Conservation (phyloP, 345 rosid genomes). For the Acer negundo region DNA sequence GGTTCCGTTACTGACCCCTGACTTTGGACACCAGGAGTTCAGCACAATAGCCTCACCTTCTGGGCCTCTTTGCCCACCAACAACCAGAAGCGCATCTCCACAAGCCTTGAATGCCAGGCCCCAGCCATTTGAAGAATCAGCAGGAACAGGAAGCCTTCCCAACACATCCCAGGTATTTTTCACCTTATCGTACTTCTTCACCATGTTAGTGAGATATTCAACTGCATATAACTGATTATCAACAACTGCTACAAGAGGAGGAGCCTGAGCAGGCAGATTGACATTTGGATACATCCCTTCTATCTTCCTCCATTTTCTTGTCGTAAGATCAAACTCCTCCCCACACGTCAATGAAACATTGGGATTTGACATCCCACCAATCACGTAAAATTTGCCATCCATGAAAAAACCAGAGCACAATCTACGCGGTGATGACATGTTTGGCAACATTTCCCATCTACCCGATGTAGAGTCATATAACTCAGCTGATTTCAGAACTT, state of each 20-base stretch:
- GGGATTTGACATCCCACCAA: slow-evolving; percentile 78
- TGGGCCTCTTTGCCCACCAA: slow-evolving; percentile 72
- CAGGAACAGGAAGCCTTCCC: slow-evolving; percentile 78
- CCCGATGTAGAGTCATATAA: slow-evolving; percentile 65
- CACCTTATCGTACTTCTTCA: slow-evolving; percentile 67
- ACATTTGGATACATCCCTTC: slow-evolving; percentile 83
- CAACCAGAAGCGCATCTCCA: slow-evolving; percentile 60
- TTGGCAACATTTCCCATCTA: slow-evolving; percentile 68
- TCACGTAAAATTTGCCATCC: slow-evolving; percentile 78
- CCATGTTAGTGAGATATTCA: slow-evolving; percentile 71
- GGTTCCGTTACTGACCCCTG: slow-evolving; percentile 54
- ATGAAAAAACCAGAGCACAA: slow-evolving; percentile 81
- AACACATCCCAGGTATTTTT: slow-evolving; percentile 68
- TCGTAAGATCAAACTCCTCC: slow-evolving; percentile 67
- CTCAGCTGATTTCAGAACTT: slow-evolving; percentile 63
- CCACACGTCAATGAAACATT: slow-evolving; percentile 63
- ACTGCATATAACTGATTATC: slow-evolving; percentile 71
- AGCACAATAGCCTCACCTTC: slow-evolving; percentile 72
- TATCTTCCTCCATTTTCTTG: slow-evolving; percentile 63
- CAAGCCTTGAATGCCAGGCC: slow-evolving; percentile 89
- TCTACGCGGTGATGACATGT: slow-evolving; percentile 70
- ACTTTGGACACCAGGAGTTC: slow-evolving; percentile 74
- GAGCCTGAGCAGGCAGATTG: slow-evolving; percentile 78
- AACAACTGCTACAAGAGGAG: slow-evolving; percentile 81
- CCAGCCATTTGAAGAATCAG: slow-evolving; percentile 83